Evolutionary conservation across 306 rosid species (phyloP).

Genomic region (Arachis stenosperma): DNA sequence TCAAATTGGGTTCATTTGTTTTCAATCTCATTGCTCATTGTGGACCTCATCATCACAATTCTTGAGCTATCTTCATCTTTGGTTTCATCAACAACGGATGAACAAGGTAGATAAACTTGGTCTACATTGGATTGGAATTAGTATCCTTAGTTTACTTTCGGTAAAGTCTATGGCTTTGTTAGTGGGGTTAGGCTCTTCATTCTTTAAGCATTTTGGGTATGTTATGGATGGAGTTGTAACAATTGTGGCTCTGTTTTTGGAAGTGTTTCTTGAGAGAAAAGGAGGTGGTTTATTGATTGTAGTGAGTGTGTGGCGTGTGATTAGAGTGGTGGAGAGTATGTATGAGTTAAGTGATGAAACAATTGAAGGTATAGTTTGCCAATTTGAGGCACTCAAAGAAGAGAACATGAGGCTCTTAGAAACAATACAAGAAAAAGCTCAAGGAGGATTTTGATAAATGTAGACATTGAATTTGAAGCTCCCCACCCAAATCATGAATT

Average conservation of each 20-base stretch:
- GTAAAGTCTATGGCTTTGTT: conserved; percentile 42
- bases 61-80: conserved; percentile 62
- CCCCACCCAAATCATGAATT: background rate
- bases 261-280: conserved; percentile 46
- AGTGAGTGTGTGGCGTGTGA: conserved; percentile 67
- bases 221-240: conserved; percentile 55
- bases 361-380: conserved; percentile 51
- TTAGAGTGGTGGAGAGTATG: conserved; percentile 64
- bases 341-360: conserved; percentile 69
- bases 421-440: conserved; percentile 42
- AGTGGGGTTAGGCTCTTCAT: conserved; percentile 50
- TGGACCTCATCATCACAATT: conserved; percentile 60
- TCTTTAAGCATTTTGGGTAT: conserved; percentile 51
- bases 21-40: conserved; percentile 45
- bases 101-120: conserved; percentile 12
- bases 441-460: conserved; percentile 44
- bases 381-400: conserved; percentile 54
- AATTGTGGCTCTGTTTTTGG: conserved; percentile 55
- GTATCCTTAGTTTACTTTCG: conserved; percentile 53
- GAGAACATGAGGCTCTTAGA: conserved; percentile 50
- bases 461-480: background rate
- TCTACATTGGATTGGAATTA: conserved; percentile 62
- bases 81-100: conserved; percentile 19
- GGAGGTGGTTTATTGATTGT: conserved; percentile 66
- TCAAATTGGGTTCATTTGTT: conserved; percentile 49